Evolutionary conservation across 495 filamentous ascomycete species (phyloP), one percentile per base, ranked within the genome.

Genomic region (Geoglossum glabrum): DNA sequence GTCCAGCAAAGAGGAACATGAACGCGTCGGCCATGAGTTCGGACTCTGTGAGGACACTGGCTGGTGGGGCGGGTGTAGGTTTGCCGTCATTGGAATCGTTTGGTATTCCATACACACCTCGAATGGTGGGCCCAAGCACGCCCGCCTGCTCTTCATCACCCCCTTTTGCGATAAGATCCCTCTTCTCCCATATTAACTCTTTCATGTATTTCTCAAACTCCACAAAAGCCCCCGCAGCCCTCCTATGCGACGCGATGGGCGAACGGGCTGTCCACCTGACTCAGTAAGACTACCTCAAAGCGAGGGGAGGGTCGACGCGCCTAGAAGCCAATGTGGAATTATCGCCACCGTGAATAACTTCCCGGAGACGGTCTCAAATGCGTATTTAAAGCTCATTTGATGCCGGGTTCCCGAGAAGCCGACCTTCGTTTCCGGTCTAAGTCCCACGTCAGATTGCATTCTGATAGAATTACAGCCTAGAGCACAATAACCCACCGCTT

Each of bases 1-100:
- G 84, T n/a, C 84, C 84, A 0, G 84, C 83, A 15, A 86, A 69
- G 49, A 80, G 76, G 65, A 84, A 80, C 62, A 86, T 76, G 66
- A 84, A 87, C 13, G 80, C 76, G 63, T 87, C 84, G 36, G 79
- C 81, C 26, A 84, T 70, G 61, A 87, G 79, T 49, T 86, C 82
- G 21, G 68, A 66, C 60, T 81, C 74, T 5, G 66, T 67, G 15
- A 82, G 64, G 27, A 69, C 56, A 52, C 67, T 65, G 19, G 57
- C 19, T 13, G 28, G 11, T 8, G 19, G 5, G 11, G n/a, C 11
- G 2, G 45, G n/a, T 10, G 45, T 17, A 23, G 4, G 46, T 63
- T 69, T 50, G 58, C 57, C 38, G 61, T 11, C 0, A 56, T 28
- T 50, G 25, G 21, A 9, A 1, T 17, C 3, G 46, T 23, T 50